Evolutionary conservation across 2,329 filamentous ascomycete species (phyloP).

Genomic region (Waltergamsia citrina): DNA sequence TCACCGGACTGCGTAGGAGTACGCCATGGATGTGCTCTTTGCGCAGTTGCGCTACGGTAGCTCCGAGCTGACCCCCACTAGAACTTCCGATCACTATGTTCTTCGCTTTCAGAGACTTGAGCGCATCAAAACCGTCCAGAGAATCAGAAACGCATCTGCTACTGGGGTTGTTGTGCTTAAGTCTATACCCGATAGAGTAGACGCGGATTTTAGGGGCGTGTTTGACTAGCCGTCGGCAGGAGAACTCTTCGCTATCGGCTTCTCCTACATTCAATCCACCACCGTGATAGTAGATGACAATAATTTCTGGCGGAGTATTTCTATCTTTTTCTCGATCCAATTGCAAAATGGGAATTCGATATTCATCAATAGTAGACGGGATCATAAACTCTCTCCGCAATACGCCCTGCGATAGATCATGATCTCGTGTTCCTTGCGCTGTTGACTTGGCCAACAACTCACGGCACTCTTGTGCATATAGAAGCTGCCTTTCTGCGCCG

Average conservation of each 20-base stretch:
- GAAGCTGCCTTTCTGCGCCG: conserved; percentile 20
- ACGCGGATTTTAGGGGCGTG: conserved; percentile 18
- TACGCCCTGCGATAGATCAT: conserved; percentile 24
- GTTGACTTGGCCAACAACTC: conserved; percentile 24
- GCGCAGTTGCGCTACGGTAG: conserved; percentile 26
- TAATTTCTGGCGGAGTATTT: conserved; percentile 8
- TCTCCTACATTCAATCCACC: conserved; percentile 37
- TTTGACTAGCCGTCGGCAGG: conserved; percentile 30
- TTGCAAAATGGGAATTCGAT: conserved; percentile 24
- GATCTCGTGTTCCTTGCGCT: conserved; percentile 21
- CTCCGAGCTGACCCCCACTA: conserved; percentile 37
- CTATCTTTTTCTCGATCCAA: conserved; percentile 14
- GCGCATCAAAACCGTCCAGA: conserved; percentile 21
- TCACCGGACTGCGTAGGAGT: conserved; percentile 37
- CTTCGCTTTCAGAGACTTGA: conserved; percentile 7
- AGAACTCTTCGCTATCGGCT: conserved; percentile 37
- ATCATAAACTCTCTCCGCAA: conserved; percentile 15
- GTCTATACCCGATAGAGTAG: conserved; percentile 35
- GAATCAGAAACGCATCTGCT: conserved; percentile 30
- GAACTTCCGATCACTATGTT: conserved; percentile 33
- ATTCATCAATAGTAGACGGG: conserved; percentile 20
- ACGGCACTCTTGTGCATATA: conserved; percentile 30
- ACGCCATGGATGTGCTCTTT: conserved; percentile 24
- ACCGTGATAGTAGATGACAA: conserved; percentile 37
- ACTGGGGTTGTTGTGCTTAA: conserved; percentile 29